Evolutionary conservation across 306 rosid genomes (phyloP), one percentile per base, ranked within the genome.

Genomic region (Alnus rubra): DNA sequence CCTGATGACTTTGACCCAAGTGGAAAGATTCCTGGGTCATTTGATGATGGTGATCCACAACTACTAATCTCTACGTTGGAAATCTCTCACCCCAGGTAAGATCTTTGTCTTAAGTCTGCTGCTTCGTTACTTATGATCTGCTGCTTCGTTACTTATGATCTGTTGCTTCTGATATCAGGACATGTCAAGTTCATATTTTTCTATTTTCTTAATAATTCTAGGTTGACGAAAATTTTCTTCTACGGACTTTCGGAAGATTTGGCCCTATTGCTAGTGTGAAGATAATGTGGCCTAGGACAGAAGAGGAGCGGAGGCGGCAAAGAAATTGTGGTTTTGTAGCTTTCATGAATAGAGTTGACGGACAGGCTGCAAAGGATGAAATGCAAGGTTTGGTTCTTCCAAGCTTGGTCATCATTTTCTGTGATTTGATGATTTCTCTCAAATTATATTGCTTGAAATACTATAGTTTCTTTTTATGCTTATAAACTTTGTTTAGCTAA

Each of bases 231-330:
- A 96, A 96, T 87, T 96, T 96, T 85, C 98, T 96, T 59, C 90
- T 96, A 80, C 96, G 99, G 52, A 96, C 99, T 33, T 96, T 96
- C 82, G 99, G 99, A 85, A 91, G 99, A 91, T 96, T 96, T 82
- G 99, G 99, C 70, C 99, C 98, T 77, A 93, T 96, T 89, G 99
- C 99, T 65, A 96, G 99, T 73, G 99, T 96, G 86, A 96, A 96
- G 87, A 96, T 96, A 83, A 96, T 96, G 99, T 96, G 99, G 99
- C 99, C 99, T 79, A 87, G 99, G 82, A 96, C 99, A 28, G 99
- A 96, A 85, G 99, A 96, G 90, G 99, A 96, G 87, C 89, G 98
- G 80, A 85, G 92, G 85, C 90, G 99, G 73, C 98, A 96, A 91
- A 93, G 99, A 85, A 96, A 96, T 84, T 96, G 99, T 91, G 99